phyloP scores from a whole-genome alignment of 2,329 filamentous ascomycete genomes.

The Penicillium sp. region DNA sequence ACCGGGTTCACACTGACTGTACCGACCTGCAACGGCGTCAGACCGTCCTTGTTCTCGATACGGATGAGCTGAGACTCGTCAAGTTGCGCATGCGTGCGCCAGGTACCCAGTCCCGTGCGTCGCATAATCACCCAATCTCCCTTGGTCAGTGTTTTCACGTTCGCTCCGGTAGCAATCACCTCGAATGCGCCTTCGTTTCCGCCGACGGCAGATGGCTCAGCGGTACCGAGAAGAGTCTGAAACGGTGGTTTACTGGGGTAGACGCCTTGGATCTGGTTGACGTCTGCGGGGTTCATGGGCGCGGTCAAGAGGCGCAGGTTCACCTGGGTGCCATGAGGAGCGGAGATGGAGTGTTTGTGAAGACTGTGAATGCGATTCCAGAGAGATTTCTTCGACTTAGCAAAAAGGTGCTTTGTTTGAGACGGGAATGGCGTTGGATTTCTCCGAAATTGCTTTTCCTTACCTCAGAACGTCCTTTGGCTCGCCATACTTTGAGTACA shows the following conservation, averaged over 20 bases:
- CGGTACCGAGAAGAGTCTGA: constrained; percentile 67
- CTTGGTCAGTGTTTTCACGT: constrained; percentile 55
- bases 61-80: constrained; percentile 57
- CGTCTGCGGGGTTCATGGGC: constrained; percentile 93
- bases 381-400: neutral
- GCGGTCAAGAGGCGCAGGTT: constrained; percentile 84
- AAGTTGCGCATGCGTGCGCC: constrained; percentile 81
- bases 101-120: constrained; percentile 78
- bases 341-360: constrained; percentile 46
- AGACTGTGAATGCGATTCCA: constrained; percentile 23
- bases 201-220: constrained; percentile 59
- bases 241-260: constrained; percentile 83
- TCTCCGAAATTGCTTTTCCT: neutral
- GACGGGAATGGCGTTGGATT: neutral
- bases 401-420: neutral
- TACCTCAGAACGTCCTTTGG: constrained; percentile 45
- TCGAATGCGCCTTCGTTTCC: constrained; percentile 89
- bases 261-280: constrained; percentile 95
- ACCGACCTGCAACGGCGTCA: constrained; percentile 72
- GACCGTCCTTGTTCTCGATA: constrained; percentile 62
- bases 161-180: constrained; percentile 64
- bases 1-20: constrained; percentile 90
- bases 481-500: constrained; percentile 45
- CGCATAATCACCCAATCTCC: constrained; percentile 96
- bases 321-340: constrained; percentile 54